Percentiles rank a stretch among this genome's conserved stretches.
Evolutionary conservation across 106 monocot species (phyloP).

Genomic region (Dactylorhiza incarnata): DNA sequence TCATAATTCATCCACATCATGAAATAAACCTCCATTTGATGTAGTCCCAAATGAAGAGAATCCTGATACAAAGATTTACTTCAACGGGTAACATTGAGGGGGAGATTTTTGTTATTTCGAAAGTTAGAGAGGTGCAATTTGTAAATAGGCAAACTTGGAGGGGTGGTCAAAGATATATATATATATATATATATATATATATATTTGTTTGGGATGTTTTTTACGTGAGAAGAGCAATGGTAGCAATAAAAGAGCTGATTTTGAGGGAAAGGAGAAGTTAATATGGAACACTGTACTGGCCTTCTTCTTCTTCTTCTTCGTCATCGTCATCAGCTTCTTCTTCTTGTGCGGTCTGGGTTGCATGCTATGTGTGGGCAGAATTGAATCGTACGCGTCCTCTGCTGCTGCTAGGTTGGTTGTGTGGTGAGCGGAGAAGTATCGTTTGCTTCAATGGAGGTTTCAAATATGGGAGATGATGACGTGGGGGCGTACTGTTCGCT

Average conservation of each 20-base stretch:
- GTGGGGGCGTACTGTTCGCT: no score
- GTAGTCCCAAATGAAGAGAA: background rate
- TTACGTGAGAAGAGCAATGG: slow-evolving; percentile 1
- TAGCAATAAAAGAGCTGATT: slow-evolving; percentile 5
- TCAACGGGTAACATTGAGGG: no score
- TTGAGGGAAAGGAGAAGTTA: background rate
- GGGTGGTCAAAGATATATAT: background rate
- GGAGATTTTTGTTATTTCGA: background rate
- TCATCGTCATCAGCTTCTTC: no score
- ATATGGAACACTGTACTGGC: background rate
- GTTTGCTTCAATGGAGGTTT: no score
- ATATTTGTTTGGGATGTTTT: background rate
- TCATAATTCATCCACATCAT: no score
- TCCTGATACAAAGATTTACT: background rate
- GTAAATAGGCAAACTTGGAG: background rate
- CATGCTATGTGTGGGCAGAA: no score
- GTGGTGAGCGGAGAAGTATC: no score
- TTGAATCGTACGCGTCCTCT: no score
- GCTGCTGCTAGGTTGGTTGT: no score
- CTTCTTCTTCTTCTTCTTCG: background rate
- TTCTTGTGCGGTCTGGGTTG: no score
- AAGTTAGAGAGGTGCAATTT: background rate
- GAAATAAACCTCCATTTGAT: no score
- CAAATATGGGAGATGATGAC: no score
- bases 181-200: background rate